A percentile compares a stretch with the other conserved stretches of the same genome.
phyloP scores from a whole-genome alignment of 257 asterid species.

The Solanum virginianum region DNA sequence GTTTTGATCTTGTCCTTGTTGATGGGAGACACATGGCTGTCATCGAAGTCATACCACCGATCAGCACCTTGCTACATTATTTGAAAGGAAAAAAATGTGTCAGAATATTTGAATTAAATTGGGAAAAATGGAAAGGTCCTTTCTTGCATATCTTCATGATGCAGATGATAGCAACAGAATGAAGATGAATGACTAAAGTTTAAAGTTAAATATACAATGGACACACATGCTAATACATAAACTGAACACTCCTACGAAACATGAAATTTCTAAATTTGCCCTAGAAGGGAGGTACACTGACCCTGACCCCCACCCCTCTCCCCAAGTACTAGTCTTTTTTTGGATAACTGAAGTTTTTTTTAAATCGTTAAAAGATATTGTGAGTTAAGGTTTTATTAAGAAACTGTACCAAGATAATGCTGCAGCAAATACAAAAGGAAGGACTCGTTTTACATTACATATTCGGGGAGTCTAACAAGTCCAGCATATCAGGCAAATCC shows the following conservation, averaged over 20 bases:
- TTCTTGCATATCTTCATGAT: neutral
- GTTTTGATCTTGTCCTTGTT: constrained; percentile 72
- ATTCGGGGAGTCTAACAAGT: neutral
- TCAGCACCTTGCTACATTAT: constrained; percentile 67
- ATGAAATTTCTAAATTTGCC: neutral
- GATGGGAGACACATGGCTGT: constrained; percentile 68
- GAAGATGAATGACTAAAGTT: neutral
- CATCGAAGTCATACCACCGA: constrained; percentile 84
- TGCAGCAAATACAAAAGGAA: neutral
- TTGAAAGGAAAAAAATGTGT: neutral
- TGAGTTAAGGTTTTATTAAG: neutral
- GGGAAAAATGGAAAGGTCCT: neutral
- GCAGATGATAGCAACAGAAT: neutral
- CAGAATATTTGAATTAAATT: neutral
- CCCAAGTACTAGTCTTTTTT: neutral
- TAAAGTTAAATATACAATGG: neutral
- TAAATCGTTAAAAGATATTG: neutral
- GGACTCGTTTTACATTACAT: neutral
- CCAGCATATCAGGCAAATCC: neutral
- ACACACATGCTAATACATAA: neutral
- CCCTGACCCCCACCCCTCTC: neutral
- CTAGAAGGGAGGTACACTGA: neutral
- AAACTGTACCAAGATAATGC: neutral
- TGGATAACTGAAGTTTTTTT: neutral
- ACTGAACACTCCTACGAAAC: neutral